Conservation (phyloP, 306 rosid species). For the Hippophae tibetana region DNA sequence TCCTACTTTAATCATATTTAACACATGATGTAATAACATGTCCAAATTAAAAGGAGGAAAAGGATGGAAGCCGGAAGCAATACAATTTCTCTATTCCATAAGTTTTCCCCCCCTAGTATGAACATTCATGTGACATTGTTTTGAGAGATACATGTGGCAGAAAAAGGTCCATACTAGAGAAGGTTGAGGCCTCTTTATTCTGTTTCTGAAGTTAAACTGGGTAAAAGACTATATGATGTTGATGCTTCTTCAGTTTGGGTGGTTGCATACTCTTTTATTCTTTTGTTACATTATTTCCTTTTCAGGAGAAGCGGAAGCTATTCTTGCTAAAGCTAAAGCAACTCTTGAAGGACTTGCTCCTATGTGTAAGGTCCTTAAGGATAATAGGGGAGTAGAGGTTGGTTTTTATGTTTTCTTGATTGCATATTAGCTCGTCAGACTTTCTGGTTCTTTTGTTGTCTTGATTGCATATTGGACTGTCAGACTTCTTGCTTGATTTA, state of each 20-base stretch:
- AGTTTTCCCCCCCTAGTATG: no score
- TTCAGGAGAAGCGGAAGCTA: slow-evolving; percentile 94
- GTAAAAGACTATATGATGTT: slow-evolving; percentile 2
- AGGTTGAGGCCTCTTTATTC: neutral
- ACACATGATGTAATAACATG: no score
- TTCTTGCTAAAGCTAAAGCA: slow-evolving; percentile 84
- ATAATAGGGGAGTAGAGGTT: slow-evolving; percentile 84
- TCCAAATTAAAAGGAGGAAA: no score
- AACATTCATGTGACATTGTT: no score
- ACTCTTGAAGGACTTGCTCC: slow-evolving; percentile 68
- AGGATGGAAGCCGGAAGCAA: no score
- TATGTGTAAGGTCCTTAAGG: slow-evolving; percentile 63
- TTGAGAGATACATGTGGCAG: no score
- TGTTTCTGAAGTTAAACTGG: neutral
- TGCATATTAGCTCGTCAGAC: neutral
- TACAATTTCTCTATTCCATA: no score
- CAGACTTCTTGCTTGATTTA: no score
- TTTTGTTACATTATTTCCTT: slow-evolving; percentile 12
- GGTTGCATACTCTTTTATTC: slow-evolving; percentile 3
- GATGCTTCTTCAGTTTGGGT: slow-evolving; percentile 14
- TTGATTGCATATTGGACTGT: no score
- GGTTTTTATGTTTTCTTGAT: slow-evolving; percentile 7
- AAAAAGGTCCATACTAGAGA: neutral
- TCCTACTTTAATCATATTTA: no score
- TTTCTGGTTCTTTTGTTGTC: no score